Conservation (phyloP, 768 basidiomycete genomes). For the Pulveroboletus sp. region DNA sequence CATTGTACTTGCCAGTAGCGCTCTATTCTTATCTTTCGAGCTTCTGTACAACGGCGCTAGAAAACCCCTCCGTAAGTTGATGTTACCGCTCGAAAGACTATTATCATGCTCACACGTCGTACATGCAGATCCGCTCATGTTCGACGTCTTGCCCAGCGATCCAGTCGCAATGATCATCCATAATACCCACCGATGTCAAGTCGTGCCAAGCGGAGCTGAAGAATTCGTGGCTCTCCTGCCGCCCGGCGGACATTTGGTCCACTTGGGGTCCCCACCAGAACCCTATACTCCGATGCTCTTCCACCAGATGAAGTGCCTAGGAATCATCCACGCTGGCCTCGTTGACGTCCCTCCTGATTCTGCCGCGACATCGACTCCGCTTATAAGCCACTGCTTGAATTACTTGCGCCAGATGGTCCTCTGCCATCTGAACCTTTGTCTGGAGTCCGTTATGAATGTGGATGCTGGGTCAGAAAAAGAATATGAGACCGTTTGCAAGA, state of each 20-base stretch:
- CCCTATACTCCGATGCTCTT: constrained; percentile 37
- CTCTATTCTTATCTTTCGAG: neutral
- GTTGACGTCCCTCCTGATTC: constrained; percentile 5
- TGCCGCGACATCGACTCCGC: neutral
- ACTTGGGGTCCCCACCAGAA: constrained; percentile 16
- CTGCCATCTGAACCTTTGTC: constrained; percentile 26
- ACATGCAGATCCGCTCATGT: constrained; percentile 1
- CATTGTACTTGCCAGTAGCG: neutral
- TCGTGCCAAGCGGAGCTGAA: constrained; percentile 11
- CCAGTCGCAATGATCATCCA: constrained; percentile 24
- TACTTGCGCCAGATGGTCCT: constrained; percentile 34
- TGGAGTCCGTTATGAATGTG: constrained; percentile 23
- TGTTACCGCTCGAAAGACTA: too few relatives aligned
- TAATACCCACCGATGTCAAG: constrained; percentile 22
- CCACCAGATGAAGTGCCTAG: constrained; percentile 40
- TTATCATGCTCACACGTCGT: neutral
- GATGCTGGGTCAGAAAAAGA: constrained; percentile 8
- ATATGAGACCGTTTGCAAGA: constrained; percentile 24
- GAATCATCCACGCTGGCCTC: constrained; percentile 29
- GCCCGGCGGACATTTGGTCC: constrained; percentile 28
- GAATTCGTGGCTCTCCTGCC: constrained; percentile 33
- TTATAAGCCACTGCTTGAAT: constrained; percentile 33
- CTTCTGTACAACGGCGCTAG: neutral
- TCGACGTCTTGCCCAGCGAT: constrained; percentile 6
- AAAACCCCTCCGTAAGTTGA: neutral